Conservation (phyloP, 768 basidiomycete species). For the Termitomyces bulborhizus region DNA sequence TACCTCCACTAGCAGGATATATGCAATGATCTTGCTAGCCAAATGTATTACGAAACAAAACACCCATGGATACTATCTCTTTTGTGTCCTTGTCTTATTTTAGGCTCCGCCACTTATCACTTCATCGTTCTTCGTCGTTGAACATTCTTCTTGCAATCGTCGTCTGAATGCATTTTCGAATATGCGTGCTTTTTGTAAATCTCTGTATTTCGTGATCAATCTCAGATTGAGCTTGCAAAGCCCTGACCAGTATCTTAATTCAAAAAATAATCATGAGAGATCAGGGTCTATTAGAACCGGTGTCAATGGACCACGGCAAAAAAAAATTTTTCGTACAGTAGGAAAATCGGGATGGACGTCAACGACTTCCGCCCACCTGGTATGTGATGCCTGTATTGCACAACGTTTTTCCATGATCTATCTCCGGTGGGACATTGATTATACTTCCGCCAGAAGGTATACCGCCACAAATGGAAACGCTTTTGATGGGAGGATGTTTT, state of each 20-base stretch:
- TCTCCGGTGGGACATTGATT: not conserved
- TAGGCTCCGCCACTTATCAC: not conserved
- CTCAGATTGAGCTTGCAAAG: not conserved
- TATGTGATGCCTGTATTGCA: not conserved
- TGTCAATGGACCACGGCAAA: too few species aligned
- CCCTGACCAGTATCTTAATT: not conserved
- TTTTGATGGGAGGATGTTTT: not conserved
- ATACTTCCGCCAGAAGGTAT: not conserved
- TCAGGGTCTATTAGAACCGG: too few species aligned
- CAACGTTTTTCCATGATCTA: not conserved
- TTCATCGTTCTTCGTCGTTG: not conserved
- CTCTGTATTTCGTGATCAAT: not conserved
- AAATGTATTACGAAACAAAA: not conserved
- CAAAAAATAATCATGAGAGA: not conserved
- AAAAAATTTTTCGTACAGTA: too few species aligned
- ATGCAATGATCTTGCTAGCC: not conserved
- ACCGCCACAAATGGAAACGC: not conserved
- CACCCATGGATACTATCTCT: not conserved
- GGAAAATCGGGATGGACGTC: not conserved
- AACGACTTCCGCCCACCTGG: not conserved
- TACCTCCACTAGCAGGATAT: not conserved
- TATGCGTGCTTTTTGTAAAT: not conserved
- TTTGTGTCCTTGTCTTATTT: not conserved
- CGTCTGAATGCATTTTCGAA: too few species aligned
- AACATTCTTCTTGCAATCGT: not conserved